phyloP scores from a whole-genome alignment of 768 basidiomycete genomes.

The Pleurotus citrinopileatus region DNA sequence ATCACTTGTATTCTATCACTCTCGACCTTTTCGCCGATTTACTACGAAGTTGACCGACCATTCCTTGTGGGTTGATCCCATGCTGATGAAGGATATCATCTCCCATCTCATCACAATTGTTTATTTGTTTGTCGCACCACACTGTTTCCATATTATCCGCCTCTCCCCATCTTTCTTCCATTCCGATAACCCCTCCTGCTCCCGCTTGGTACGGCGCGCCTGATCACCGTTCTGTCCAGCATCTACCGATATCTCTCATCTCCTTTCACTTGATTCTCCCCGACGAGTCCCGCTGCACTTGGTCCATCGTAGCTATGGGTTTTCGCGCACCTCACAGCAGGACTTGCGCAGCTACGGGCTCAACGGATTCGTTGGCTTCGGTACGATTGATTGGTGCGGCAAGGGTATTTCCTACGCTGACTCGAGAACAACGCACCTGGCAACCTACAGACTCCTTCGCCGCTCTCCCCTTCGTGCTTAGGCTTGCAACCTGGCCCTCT shows the following conservation, averaged over 20 bases:
- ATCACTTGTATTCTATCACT: constrained; percentile 20
- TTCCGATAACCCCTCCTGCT: constrained; percentile 14
- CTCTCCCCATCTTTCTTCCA: constrained; percentile 15
- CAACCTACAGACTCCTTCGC: constrained; percentile 14
- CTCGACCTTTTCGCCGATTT: constrained; percentile 2
- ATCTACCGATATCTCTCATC: constrained; percentile 21
- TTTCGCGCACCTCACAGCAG: constrained; percentile 4
- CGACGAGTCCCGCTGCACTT: constrained; percentile 13
- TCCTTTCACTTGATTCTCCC: constrained; percentile 9
- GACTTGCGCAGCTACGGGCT: background rate
- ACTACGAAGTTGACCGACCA: background rate
- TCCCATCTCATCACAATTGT: constrained; percentile 38
- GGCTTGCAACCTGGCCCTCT: background rate
- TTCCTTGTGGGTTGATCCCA: constrained; percentile 9
- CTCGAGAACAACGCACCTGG: constrained; percentile 16
- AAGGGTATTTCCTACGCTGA: constrained; percentile 21
- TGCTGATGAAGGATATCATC: background rate
- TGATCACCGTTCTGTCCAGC: constrained; percentile 40
- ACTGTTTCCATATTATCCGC: constrained; percentile 32
- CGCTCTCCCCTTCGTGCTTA: constrained; percentile 21
- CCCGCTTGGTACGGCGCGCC: constrained; percentile 29
- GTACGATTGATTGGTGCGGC: constrained; percentile 23
- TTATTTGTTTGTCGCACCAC: constrained; percentile 49
- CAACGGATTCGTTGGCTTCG: constrained; percentile 19
- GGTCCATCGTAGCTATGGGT: constrained; percentile 13